phyloP scores from a whole-genome alignment of 352 stramenopile genomes.

The Phytopythium aichiense region DNA sequence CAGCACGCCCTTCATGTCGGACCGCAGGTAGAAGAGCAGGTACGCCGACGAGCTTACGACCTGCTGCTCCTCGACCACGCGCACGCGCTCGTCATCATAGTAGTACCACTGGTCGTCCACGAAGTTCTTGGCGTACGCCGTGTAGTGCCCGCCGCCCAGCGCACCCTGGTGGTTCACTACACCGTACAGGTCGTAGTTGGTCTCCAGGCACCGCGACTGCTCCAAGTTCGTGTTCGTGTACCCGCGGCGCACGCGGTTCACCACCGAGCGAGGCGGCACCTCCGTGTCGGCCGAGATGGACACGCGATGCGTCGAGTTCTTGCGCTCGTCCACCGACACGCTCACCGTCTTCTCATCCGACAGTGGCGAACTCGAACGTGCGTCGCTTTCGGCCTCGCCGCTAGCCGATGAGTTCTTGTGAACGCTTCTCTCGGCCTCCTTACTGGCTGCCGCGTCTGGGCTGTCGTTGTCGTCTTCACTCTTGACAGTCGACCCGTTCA shows the following conservation, averaged over 20 bases:
- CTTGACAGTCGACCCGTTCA: conserved; percentile 1
- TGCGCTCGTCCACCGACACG: conserved; percentile 3
- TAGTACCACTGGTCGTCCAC: conserved; percentile 89
- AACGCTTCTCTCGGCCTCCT: conserved; percentile 12
- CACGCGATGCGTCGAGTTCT: conserved; percentile 3
- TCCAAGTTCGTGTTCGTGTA: conserved; percentile 90
- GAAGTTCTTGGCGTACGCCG: conserved; percentile 86
- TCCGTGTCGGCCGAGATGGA: not conserved
- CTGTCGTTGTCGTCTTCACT: conserved; percentile 2
- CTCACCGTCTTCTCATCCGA: conserved; percentile 6
- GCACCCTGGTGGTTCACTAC: conserved; percentile 88
- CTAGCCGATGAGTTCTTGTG: conserved; percentile 6
- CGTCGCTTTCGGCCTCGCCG: not conserved
- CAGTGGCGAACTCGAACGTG: not conserved
- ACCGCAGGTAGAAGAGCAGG: conserved; percentile 90
- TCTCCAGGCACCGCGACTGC: conserved; percentile 82
- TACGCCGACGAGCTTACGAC: conserved; percentile 86
- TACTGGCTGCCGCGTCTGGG: not conserved
- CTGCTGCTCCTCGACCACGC: conserved; percentile 82
- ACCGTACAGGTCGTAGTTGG: conserved; percentile 86
- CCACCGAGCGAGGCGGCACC: conserved; percentile 15
- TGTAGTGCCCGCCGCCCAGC: conserved; percentile 85
- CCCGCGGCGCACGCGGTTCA: conserved; percentile 68
- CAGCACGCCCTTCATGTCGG: conserved; percentile 79
- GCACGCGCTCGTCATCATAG: conserved; percentile 87